Base-by-base conservation (phyloP, 2,329 filamentous ascomycete species). In the Curvularia spicifera region DNA sequence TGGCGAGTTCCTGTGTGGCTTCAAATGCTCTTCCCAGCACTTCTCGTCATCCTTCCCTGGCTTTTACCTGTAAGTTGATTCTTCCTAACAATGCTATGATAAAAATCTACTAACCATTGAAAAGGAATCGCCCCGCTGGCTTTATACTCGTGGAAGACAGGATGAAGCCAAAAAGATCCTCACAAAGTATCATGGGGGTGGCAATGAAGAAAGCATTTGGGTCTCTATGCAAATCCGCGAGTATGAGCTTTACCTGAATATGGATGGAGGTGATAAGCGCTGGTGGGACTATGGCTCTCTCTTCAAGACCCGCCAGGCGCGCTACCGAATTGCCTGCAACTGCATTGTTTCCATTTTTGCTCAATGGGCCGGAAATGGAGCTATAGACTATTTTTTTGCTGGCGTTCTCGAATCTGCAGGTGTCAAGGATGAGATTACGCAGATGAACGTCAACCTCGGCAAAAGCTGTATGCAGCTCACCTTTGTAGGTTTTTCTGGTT, bases 281-380 rank as follows among this genome's bases (percentile, higher is more conserved):
- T 87, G 82, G 81, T 87, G 84, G 83, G 71, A 87, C 68, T 87
- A 83, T 74, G 40, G 62, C 15, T 82, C 84, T 60, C 73, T 86
- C 12, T 77, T 80, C 71, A 81, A 83, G 71, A 83, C 79, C 3
- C 73, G 72, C 5, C 78, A 78, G 18, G 76, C 78, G 31, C 76
- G 80, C 13, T 84, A 84, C 68, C 73, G 83, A 13, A 73, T 83
- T 4, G 78, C 78, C 61, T 82, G 84, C 72, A 81, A 84, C 1
- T 74, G 83, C 26, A 76, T 74, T 9, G 83, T 85, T 78, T 76
- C 79, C 0, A 84, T 85, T 68, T 83, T 85, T 57, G 80, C 80
- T 0, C 66, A 71, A 39, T 80, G 78, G 80, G 75, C 76, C 24
- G 77, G 77, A 45, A 80, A 78, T 57, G 74, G 68, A 48, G 76